Percentiles rank a stretch among this genome's conserved stretches.
Conservation (phyloP, 1,139 yeast genomes). For the Sugiyamaella pinicola region DNA sequence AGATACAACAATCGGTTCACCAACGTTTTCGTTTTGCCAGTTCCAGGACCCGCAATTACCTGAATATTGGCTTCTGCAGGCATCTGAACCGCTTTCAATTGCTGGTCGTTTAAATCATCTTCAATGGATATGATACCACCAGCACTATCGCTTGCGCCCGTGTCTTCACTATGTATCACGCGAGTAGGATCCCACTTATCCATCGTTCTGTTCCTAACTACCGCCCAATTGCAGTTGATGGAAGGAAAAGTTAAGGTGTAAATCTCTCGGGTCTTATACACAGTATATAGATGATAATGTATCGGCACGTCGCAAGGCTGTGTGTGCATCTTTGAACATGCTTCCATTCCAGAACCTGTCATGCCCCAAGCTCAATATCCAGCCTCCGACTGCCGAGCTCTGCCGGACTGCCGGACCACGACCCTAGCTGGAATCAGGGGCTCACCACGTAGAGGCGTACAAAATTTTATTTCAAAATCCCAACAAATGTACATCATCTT, state of each 20-base stretch:
- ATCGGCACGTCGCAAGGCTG: not conserved
- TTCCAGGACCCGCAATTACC: conserved; percentile 91
- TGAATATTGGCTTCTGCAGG: conserved; percentile 59
- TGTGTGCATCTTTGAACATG: too few relatives aligned
- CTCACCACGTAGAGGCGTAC: too few relatives aligned
- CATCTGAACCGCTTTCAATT: conserved; percentile 62
- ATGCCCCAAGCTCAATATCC: too few relatives aligned
- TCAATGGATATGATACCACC: conserved; percentile 1
- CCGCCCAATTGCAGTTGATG: not conserved
- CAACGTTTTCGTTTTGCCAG: conserved; percentile 75
- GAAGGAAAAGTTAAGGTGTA: too few relatives aligned
- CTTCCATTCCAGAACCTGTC: too few relatives aligned
- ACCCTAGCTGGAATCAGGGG: too few relatives aligned
- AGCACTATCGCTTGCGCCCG: not conserved
- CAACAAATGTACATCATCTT: too few relatives aligned
- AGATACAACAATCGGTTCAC: conserved; percentile 72
- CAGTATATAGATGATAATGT: too few relatives aligned
- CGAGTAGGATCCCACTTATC: not conserved
- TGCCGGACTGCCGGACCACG: too few relatives aligned
- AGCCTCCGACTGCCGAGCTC: too few relatives aligned
- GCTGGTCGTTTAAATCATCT: conserved; percentile 54
- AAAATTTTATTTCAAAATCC: too few relatives aligned
- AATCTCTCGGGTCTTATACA: too few relatives aligned
- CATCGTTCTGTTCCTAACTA: not conserved
- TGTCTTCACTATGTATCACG: not conserved